A percentile compares a stretch with the other conserved stretches of the same genome.
Evolutionary conservation across 768 basidiomycete species (phyloP).

Genomic region (Xerocomus spinulosus): DNA sequence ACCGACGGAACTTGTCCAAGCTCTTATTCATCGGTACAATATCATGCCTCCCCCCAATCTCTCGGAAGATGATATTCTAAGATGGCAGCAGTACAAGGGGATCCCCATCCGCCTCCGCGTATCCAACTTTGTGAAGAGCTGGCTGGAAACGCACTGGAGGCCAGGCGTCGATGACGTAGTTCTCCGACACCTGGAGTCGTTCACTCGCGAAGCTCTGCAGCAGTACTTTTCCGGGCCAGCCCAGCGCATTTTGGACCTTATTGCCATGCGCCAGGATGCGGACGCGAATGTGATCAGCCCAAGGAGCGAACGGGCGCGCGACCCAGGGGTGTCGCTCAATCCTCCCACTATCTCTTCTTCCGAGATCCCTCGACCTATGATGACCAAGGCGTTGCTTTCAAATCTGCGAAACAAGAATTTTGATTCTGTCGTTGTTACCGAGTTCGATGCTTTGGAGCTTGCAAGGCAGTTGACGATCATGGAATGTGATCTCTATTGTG

Average conservation of each 20-base stretch:
- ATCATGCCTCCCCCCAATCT: slow-evolving; percentile 58
- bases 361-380: slow-evolving; percentile 81
- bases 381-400: slow-evolving; percentile 73
- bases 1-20: slow-evolving; percentile 68
- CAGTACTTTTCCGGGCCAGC: slow-evolving; percentile 64
- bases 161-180: slow-evolving; percentile 66
- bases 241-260: slow-evolving; percentile 67
- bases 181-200: slow-evolving; percentile 51
- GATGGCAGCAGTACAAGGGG: slow-evolving; percentile 87
- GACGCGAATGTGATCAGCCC: slow-evolving; percentile 48
- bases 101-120: slow-evolving; percentile 88
- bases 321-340: slow-evolving; percentile 72
- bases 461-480: slow-evolving; percentile 92
- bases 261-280: slow-evolving; percentile 50
- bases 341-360: slow-evolving; percentile 47
- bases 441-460: slow-evolving; percentile 89
- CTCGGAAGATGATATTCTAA: slow-evolving; percentile 53
- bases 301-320: slow-evolving; percentile 60
- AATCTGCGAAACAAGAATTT: slow-evolving; percentile 66
- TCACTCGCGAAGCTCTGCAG: slow-evolving; percentile 58
- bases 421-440: slow-evolving; percentile 63
- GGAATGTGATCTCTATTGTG: slow-evolving; percentile 85
- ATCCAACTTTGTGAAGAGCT: slow-evolving; percentile 88
- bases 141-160: slow-evolving; percentile 92
- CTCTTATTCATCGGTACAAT: slow-evolving; percentile 80